Base-by-base conservation (phyloP, 2,329 filamentous ascomycete genomes). In the Cordyceps fumosorosea region DNA sequence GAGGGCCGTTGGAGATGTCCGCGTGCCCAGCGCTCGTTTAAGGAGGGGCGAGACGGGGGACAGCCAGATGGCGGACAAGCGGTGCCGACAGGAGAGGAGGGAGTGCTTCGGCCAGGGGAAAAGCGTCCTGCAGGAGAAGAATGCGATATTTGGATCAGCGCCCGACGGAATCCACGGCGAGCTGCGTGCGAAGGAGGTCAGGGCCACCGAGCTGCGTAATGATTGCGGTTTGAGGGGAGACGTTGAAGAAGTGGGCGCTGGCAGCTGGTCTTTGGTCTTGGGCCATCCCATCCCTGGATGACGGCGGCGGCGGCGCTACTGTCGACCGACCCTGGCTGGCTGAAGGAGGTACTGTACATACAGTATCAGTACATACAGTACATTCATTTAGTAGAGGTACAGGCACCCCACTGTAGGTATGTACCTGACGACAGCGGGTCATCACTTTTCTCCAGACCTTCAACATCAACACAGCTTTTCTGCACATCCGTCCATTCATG, bases 151-250 rank as follows among this genome's bases (percentile, higher is more conserved):
- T 22, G 24, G 4, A 40, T 60, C 40, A 47, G 42, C 58, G 8
- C 26, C 45, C 20, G 51, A 22, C 51, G 29, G 18, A 53, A 34
- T 48, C 24, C n/a, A 24, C 3, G 11, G 24, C 11, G 29, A n/a
- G 51, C 50, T 54, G 40, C 20, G n/a, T 48, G 58, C 26, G 22
- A n/a, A 52, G 5, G 50, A 29, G n/a, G 18, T 11, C 12, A 42
- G 18, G 26, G 24, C 24, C 24, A 24, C 32, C 50, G 12, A 45
- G 44, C 44, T 48, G 29, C 59, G 52, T 34, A 48, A 24, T 40
- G 42, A 20, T 55, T 50, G 34, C 34, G 44, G 45, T 51, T 56
- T 53, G 59, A 62, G 59, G 44, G 59, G 59, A 44, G 42, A 44
- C 24, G 57, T 53, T 40, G 51, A 62, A 37, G 42, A 60, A 40